phyloP scores from a whole-genome alignment of 139 green algal species.

The Trebouxia sp. region DNA sequence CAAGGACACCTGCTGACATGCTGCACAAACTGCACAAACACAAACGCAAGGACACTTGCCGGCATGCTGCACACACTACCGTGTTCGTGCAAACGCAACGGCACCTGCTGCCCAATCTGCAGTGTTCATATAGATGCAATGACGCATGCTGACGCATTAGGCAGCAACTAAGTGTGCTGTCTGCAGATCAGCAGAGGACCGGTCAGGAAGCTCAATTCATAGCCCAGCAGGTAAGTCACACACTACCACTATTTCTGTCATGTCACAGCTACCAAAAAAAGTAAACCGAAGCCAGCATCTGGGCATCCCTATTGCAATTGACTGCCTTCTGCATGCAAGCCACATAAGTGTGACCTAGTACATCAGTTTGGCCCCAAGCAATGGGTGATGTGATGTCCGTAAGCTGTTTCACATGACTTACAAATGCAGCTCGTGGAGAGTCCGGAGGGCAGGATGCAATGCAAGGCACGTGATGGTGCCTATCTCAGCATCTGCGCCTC shows the following conservation, averaged over 20 bases:
- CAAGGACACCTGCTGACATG: neutral
- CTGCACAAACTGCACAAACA: no score
- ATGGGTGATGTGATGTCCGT: no score
- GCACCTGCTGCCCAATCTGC: neutral
- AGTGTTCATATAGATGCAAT: neutral
- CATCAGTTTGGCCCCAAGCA: no score
- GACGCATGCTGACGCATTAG: no score
- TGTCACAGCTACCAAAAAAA: no score
- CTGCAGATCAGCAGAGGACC: neutral
- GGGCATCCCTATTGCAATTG: neutral
- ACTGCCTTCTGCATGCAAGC: no score
- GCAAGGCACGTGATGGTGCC: neutral
- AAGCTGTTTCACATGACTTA: no score
- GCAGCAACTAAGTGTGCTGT: neutral
- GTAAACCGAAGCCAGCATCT: neutral
- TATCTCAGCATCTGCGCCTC: neutral
- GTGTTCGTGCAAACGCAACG: neutral
- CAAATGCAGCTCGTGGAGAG: neutral
- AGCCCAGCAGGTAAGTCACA: constrained; percentile 10
- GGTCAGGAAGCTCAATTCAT: constrained; percentile 6
- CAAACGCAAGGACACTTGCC: no score
- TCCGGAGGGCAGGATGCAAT: neutral
- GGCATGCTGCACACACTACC: neutral
- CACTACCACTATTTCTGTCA: no score
- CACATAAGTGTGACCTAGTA: no score